Evolutionary conservation across 2,329 filamentous ascomycete species (phyloP).

Genomic region (Aspergillus brasiliensis): DNA sequence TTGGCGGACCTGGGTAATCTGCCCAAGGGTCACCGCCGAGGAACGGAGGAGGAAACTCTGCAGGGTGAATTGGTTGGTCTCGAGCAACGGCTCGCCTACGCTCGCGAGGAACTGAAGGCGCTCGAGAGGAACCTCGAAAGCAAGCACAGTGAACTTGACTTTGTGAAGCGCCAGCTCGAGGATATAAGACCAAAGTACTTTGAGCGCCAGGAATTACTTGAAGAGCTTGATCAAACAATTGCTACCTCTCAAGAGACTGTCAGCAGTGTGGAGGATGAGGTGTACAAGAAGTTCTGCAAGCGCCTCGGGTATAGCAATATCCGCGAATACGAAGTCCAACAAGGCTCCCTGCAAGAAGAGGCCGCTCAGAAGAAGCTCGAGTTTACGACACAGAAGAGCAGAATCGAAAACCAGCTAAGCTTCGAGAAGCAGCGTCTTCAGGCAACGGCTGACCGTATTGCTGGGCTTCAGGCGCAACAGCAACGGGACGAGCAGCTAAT

Average conservation of each 20-base stretch:
- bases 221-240: conserved; percentile 61
- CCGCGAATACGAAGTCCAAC: conserved; percentile 88
- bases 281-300: conserved; percentile 84
- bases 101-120: conserved; percentile 73
- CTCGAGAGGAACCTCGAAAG: conserved; percentile 81
- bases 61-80: conserved; percentile 78
- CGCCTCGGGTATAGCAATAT: conserved; percentile 86
- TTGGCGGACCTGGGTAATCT: conserved; percentile 76
- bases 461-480: conserved; percentile 66
- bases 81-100: conserved; percentile 71
- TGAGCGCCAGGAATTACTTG: conserved; percentile 69
- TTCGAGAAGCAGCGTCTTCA: conserved; percentile 73
- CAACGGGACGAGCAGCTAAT: conserved; percentile 70
- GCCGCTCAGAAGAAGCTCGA: conserved; percentile 82
- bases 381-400: conserved; percentile 76
- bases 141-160: conserved; percentile 78
- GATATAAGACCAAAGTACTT: conserved; percentile 78
- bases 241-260: conserved; percentile 65
- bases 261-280: conserved; percentile 78
- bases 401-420: conserved; percentile 61
- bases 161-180: conserved; percentile 70
- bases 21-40: conserved; percentile 74
- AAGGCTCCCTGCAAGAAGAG: conserved; percentile 89
- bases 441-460: conserved; percentile 69
- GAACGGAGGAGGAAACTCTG: conserved; percentile 76